Conservation (phyloP, 2,329 filamentous ascomycete genomes). For the Penicillium sp. region DNA sequence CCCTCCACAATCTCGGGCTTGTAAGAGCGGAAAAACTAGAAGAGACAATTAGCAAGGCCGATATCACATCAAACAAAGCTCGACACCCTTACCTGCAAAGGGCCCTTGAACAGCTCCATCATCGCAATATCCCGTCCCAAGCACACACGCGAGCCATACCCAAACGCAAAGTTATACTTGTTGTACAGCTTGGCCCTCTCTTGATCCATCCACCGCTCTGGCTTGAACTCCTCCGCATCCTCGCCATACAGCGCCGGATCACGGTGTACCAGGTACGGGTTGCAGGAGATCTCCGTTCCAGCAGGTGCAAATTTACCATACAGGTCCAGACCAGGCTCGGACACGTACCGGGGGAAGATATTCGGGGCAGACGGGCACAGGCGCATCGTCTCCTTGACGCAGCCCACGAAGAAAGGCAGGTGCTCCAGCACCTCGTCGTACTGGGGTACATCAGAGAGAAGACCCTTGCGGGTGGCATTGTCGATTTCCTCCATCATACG, state of each 20-base stretch:
- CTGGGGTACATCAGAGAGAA: slow-evolving; percentile 44
- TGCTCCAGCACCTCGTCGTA: slow-evolving; percentile 52
- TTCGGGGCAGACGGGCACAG: slow-evolving; percentile 59
- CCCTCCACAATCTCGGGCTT: slow-evolving; percentile 30
- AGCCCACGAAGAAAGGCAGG: slow-evolving; percentile 58
- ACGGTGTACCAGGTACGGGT: slow-evolving; percentile 57
- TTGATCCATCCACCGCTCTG: slow-evolving; percentile 50
- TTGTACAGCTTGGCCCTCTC: slow-evolving; percentile 51
- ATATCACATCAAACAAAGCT: neutral
- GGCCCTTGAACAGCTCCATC: slow-evolving; percentile 60
- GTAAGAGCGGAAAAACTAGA: slow-evolving; percentile 41
- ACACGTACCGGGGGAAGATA: slow-evolving; percentile 56
- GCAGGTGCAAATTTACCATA: slow-evolving; percentile 49
- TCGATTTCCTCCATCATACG: slow-evolving; percentile 58
- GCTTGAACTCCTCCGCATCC: slow-evolving; percentile 49
- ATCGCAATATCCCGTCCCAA: slow-evolving; percentile 58
- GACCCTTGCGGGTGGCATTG: slow-evolving; percentile 40
- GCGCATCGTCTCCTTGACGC: slow-evolving; percentile 59
- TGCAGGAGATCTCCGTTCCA: slow-evolving; percentile 55
- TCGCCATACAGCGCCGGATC: slow-evolving; percentile 50
- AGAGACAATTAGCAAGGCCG: slow-evolving; percentile 11
- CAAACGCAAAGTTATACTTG: slow-evolving; percentile 59
- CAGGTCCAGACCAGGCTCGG: slow-evolving; percentile 45
- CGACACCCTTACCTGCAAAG: slow-evolving; percentile 37
- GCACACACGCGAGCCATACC: slow-evolving; percentile 57